Percentiles rank a stretch among this genome's conserved stretches.
Conservation (phyloP, 192 early-diverging fungal genomes). For the Entrophospora sp. region DNA sequence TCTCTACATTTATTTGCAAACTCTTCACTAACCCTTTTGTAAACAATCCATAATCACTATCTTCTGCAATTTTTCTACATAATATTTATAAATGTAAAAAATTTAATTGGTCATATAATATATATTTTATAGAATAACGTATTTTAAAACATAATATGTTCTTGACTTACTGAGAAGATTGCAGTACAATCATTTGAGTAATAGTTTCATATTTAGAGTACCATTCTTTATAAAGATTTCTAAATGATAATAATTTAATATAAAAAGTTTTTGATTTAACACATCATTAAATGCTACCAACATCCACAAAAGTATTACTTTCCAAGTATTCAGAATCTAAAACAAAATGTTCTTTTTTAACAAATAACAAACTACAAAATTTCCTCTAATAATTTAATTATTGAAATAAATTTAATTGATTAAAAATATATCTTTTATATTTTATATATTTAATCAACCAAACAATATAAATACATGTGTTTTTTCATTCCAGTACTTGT, state of each 20-base stretch:
- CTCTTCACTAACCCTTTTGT: constrained; percentile 82
- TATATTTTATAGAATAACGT: background rate
- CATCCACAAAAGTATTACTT: constrained; percentile 31
- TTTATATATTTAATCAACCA: no score
- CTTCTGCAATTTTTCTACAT: constrained; percentile 74
- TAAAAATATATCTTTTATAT: no score
- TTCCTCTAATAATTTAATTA: constrained; percentile 48
- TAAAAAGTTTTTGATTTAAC: background rate
- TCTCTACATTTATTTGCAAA: constrained; percentile 86
- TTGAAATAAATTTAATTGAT: background rate
- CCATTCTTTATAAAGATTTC: constrained; percentile 75
- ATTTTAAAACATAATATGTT: background rate
- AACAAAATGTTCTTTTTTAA: constrained; percentile 87
- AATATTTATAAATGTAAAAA: no score
- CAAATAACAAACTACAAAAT: constrained; percentile 83
- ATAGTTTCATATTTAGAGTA: constrained; percentile 77
- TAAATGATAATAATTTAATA: no score
- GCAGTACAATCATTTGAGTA: constrained; percentile 91
- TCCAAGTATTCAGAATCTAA: constrained; percentile 89
- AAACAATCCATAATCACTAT: constrained; percentile 90
- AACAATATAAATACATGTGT: no score
- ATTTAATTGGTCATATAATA: no score
- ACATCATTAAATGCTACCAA: background rate
- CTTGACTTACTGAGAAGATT: constrained; percentile 69
- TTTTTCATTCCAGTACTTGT: constrained; percentile 74